Base-by-base conservation (phyloP, 805 yeast species). In the Tetrapisispora pingtungensis region DNA sequence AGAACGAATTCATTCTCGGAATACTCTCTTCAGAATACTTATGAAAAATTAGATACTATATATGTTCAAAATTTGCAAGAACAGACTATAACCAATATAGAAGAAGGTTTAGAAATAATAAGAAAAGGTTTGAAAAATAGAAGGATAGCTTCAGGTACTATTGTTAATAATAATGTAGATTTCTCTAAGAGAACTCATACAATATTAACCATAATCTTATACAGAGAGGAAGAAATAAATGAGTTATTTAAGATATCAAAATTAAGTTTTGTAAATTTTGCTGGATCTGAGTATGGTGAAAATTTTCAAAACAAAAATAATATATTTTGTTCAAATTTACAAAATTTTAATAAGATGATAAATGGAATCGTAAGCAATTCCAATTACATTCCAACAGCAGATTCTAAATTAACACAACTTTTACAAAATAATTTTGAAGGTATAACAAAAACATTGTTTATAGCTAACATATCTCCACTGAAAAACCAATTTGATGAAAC, bases 261-360 rank as follows among this genome's bases (percentile, higher is more conserved):
- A 19, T 62, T 68, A 34, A 74, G 86, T 32, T 70, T 90, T 44
- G 97, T 90, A 6, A 97, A 90, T 66, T 70, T 90, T 50, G 98
- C 97, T 0, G 97, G 98, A 0, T 84, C 95, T 5, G 98, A 90
- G 61, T 96, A 96, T 0, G 80, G 87, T 52, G 98, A 90, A 58
- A 96, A 97, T 0, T 97, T 96, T 0, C 78, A 86, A 17, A 89
- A 89, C 41, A 90, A 90, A 62, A 95, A 87, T 62, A 82, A 94
- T 27, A 3, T 28, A 10, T 27, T 17, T 37, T 27, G 33, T 15
- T 37, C 40, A 10, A 37, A 37, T 61, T 68, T 90, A 42, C 66
- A 90, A 32, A 81, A 96, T 0, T 70, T 90, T 36, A 97, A 97
- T 1, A 71, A 95, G 49, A 97, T 90, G 1, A 89, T 90, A 18